These are phyloP conservation scores for Sporothrix euskadiensis DNA, from an alignment of 2,329 filamentous ascomycete genomes.

Conservation along the genomic window DNA sequence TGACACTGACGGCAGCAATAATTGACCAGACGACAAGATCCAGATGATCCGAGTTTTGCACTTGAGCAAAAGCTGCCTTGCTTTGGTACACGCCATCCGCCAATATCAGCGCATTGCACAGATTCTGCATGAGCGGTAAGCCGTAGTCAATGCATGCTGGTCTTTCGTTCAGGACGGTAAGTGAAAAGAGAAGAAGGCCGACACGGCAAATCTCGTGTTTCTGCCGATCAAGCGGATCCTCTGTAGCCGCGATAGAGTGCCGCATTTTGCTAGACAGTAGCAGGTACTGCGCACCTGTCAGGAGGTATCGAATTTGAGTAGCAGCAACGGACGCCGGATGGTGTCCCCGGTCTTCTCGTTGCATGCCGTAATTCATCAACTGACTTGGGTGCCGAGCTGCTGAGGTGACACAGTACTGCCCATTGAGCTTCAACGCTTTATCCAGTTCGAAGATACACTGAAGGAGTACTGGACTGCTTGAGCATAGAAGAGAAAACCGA, in stretches of 20 bases:
- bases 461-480: background rate
- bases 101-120: background rate
- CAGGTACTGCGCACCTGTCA: slow-evolving; percentile 18
- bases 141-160: background rate
- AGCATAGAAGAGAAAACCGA: background rate
- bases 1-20: background rate
- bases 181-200: background rate
- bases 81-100: background rate
- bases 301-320: slow-evolving; percentile 8
- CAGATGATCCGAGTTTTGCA: background rate
- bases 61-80: background rate
- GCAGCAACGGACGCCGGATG: background rate
- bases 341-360: background rate
- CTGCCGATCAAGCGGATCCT: background rate
- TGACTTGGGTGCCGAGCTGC: background rate
- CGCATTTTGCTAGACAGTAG: slow-evolving; percentile 16
- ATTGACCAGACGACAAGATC: background rate
- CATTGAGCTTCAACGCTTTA: background rate
- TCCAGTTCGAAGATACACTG: background rate
- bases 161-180: background rate
- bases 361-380: background rate
- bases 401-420: background rate
- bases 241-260: background rate
- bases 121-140: background rate
- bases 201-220: background rate